phyloP scores from a whole-genome alignment of 2,329 filamentous ascomycete genomes.

The Fusarium sp. region DNA sequence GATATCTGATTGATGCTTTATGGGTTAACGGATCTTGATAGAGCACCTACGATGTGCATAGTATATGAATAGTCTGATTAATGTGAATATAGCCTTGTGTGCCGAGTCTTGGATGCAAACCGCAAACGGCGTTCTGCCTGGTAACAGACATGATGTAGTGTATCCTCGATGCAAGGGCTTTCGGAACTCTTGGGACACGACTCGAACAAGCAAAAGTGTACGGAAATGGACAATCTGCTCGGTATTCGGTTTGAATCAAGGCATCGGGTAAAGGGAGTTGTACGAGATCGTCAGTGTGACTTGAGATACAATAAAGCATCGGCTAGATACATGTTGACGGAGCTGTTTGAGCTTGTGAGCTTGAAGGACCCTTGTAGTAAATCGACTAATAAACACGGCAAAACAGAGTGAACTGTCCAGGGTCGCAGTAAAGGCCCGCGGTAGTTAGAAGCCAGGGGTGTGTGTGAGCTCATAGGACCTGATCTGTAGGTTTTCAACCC shows the following conservation, averaged over 20 bases:
- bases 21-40: not conserved
- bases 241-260: not conserved
- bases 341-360: not conserved
- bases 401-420: not conserved
- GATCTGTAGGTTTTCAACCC: not conserved
- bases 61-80: not conserved
- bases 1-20: not conserved
- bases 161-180: not conserved
- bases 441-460: not conserved
- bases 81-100: not conserved
- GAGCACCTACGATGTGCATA: not conserved
- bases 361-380: not conserved
- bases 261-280: slow-evolving; percentile 10
- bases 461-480: not conserved
- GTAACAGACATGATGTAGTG: not conserved
- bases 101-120: not conserved
- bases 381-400: not conserved
- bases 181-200: not conserved
- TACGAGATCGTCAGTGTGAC: slow-evolving; percentile 13
- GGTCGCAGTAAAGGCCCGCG: not conserved
- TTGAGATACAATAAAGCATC: not conserved
- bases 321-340: slow-evolving; percentile 11
- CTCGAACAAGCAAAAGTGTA: not conserved
- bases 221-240: not conserved
- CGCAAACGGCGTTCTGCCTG: not conserved